phyloP scores from a whole-genome alignment of 2,329 filamentous ascomycete genomes.

The Aspergillus fructus region DNA sequence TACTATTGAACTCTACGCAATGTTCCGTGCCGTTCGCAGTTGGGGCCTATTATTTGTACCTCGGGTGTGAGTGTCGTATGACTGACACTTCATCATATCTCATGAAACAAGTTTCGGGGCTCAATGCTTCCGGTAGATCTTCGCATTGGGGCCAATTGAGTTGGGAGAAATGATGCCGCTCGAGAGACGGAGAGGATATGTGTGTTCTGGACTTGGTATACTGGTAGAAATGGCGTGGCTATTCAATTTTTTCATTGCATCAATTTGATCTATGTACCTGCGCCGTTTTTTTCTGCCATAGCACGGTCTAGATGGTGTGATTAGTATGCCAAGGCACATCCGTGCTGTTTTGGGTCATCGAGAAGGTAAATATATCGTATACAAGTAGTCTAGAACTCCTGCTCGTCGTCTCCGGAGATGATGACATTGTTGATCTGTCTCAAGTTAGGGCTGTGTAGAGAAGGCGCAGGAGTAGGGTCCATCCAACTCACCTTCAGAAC shows the following conservation, averaged over 20 bases:
- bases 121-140: not conserved
- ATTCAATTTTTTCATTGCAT: slow-evolving; percentile 22
- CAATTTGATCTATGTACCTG: slow-evolving; percentile 19
- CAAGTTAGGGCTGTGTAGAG: slow-evolving; percentile 16
- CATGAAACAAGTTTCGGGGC: not conserved
- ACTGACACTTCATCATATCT: not conserved
- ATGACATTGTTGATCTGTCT: slow-evolving; percentile 83
- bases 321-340: slow-evolving; percentile 17
- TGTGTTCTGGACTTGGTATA: not conserved
- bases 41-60: not conserved
- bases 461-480: not conserved
- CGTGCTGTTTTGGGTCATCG: slow-evolving; percentile 18
- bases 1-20: not conserved
- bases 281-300: slow-evolving; percentile 13
- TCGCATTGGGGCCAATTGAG: not conserved
- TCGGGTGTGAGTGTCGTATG: not conserved
- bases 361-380: slow-evolving; percentile 17
- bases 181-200: too few relatives aligned
- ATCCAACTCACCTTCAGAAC: slow-evolving; percentile 73
- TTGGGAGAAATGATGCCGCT: too few relatives aligned
- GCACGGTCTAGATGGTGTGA: slow-evolving; percentile 13
- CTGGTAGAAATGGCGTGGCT: not conserved
- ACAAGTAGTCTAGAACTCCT: slow-evolving; percentile 68
- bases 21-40: not conserved
- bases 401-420: slow-evolving; percentile 79